Base-by-base conservation (phyloP, 192 early-diverging fungal genomes). In the Nowakowskiella sp. region DNA sequence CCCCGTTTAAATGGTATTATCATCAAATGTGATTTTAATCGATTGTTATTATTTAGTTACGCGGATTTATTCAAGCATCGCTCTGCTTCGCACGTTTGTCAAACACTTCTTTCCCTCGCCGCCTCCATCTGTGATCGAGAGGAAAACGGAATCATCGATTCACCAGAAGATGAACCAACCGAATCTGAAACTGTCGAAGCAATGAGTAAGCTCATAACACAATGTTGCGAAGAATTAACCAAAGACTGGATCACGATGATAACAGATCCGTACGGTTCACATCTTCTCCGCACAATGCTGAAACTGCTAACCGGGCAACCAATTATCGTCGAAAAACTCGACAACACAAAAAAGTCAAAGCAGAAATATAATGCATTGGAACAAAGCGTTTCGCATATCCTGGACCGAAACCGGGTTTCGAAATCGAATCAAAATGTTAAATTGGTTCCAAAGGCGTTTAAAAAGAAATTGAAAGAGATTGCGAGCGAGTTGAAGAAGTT, bases 51-150 rank as follows among this genome's bases (percentile, higher is more conserved):
- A n/a, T n/a, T n/a, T 49, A 70, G 70, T 46, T 76, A 66, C 31
- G 50, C 77, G 23, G 74, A 79, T 47, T 69, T 93, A 32, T 87
- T 89, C 28, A 73, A 80, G 13, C 89, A 93, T 58, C 85, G 82
- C 45, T 91, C 87, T 57, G 88, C 86, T 1, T 91, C 89, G 0
- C 91, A 93, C 53, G 89, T 89, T 0, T 78, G 81, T 44, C 91
- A 93, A 73, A 89, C 90, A 10, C 58, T 92, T 13, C 61, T 92
- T 42, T 72, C 77, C 6, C 58, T 89, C 3, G 78, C 76, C 19
- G 84, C 86, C 0, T 78, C 81, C 49, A 66, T 85, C 43, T 74
- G 90, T 6, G 89, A 90, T 49, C 73, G 83, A 28, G 89, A 93
- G 57, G 67, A 82, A 25, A 61, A 70, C 13, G 33, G 65, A 24